Percentiles rank a stretch among this genome's conserved stretches.
These are phyloP conservation scores for Phytophthora lateralis DNA, from an alignment of 352 stramenopile species.

Conservation along the genomic window DNA sequence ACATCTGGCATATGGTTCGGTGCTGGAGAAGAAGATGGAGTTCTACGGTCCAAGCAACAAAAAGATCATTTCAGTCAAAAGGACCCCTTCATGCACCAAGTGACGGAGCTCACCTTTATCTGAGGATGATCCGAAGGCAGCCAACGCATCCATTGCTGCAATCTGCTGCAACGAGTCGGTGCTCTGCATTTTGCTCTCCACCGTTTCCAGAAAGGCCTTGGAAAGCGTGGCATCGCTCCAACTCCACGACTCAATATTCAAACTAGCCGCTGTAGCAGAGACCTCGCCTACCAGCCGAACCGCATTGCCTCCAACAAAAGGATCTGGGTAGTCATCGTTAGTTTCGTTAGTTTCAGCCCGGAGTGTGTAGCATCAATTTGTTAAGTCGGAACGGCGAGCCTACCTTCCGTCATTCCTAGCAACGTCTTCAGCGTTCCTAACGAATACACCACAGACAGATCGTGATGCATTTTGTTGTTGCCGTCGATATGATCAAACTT, in stretches of 20 bases:
- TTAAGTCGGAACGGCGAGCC: not conserved
- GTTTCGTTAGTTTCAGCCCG: not conserved
- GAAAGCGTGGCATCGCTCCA: slow-evolving; percentile 76
- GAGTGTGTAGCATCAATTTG: too few species aligned
- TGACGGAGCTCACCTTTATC: slow-evolving; percentile 61
- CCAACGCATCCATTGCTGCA: slow-evolving; percentile 83
- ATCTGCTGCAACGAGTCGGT: slow-evolving; percentile 74
- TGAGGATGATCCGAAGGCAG: slow-evolving; percentile 78
- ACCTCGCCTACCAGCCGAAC: slow-evolving; percentile 83
- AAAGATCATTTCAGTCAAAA: not conserved
- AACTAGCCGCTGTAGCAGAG: slow-evolving; percentile 64
- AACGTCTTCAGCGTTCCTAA: slow-evolving; percentile 69
- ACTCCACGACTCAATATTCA: slow-evolving; percentile 77
- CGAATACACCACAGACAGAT: not conserved
- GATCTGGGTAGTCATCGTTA: slow-evolving; percentile 45
- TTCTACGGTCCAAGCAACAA: slow-evolving; percentile 52
- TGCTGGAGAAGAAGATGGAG: slow-evolving; percentile 77
- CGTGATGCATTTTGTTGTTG: not conserved
- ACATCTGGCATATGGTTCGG: slow-evolving; percentile 61
- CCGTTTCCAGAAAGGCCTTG: slow-evolving; percentile 77
- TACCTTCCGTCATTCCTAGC: slow-evolving; percentile 72
- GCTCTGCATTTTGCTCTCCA: slow-evolving; percentile 74
- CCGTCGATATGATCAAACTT: not conserved
- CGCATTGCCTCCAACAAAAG: slow-evolving; percentile 77
- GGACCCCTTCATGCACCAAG: not conserved